Base-by-base conservation (phyloP, 805 yeast genomes). In the Torulaspora indica region DNA sequence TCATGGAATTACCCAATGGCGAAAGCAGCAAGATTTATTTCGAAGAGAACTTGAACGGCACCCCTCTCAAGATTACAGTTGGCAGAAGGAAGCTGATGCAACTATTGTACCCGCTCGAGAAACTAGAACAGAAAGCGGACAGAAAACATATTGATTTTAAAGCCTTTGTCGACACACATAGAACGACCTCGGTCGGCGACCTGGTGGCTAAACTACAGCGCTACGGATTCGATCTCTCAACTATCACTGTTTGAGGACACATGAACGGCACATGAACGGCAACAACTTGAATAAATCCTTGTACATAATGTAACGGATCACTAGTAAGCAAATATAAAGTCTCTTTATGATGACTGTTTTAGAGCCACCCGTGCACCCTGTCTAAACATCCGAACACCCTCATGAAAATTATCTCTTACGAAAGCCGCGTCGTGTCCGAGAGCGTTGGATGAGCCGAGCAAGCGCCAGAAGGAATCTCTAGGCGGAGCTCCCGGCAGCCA, bases 1-100 rank as follows among this genome's bases (percentile, higher is more conserved):
- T 63, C 15, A 66, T 70, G 27, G 56, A 63, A 17, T 48, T 55
- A 7, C 56, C 54, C 3, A 55, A 61, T 14, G 70, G 69, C 6
- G 61, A 66, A 7, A 47, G 53, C 8, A 61, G 59, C 12, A 61
- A 71, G 20, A 74, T 85, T 3, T 82, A 70, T 60, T 78, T 71
- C 60, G 63, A 75, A 20, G 78, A 76, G 27, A 40, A 37, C 1
- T 57, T 68, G 35, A 61, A 65, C 9, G 77, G 74, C 12, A 62
- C 69, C 34, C 74, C 76, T 34, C 46, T 71, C 30, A 70, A 75
- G 43, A 60, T 88, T 41, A 70, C 68, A 3, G 81, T 76, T 33
- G 91, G 93, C 35, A 80, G 80, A 64, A 76, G 85, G 60, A 77
- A 72, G 56, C 69, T 88, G 39, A 62, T 85, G 46, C 69, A 73